Base-by-base conservation (phyloP, 2,329 filamentous ascomycete species). In the Parastagonospora avenae region DNA sequence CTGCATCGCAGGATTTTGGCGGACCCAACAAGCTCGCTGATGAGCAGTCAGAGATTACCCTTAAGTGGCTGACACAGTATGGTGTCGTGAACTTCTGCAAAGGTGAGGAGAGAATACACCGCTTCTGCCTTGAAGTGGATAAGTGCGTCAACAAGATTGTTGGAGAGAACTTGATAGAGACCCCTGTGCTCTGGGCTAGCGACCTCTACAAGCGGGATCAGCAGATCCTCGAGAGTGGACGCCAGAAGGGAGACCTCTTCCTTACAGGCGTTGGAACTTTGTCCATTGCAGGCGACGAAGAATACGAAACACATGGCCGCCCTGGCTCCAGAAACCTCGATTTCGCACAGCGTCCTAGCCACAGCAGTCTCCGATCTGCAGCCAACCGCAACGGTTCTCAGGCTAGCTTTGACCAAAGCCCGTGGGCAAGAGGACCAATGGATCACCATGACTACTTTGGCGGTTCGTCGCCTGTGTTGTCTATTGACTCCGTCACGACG, bases 11-110 rank as follows among this genome's bases (percentile, higher is more conserved):
- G 49, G 90, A 90, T 46, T 90, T 96, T 62, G 93, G 92, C 10
- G 93, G 94, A 0, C 91, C 91, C 0, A 96, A 95, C 72, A 99
- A 99, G 73, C 82, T 99, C 10, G 92, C 91, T n/a, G 93, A 97
- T 68, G 91, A 96, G 48, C 94, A 97, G 71, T 88, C 92, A 0
- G 91, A 95, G 44, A 86, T 92, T 59, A 96, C 92, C 0, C 79
- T 83, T 15, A 85, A 86, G 48, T 99, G 93, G 91, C 80, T 97
- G 46, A 85, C 89, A 42, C 85, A 89, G 60, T 88, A 87, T 57
- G 86, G 86, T 11, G 88, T 97, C 29, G 91, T 95, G 70, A 96
- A 96, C 67, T 93, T 97, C 61, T 99, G 94, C 75, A 88, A 87
- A 61, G 94, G 93, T 5, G 94, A 99, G 71, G 94, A 99, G 74